Base-by-base conservation (phyloP, 2,329 filamentous ascomycete species). In the Fusarium pilosicola region DNA sequence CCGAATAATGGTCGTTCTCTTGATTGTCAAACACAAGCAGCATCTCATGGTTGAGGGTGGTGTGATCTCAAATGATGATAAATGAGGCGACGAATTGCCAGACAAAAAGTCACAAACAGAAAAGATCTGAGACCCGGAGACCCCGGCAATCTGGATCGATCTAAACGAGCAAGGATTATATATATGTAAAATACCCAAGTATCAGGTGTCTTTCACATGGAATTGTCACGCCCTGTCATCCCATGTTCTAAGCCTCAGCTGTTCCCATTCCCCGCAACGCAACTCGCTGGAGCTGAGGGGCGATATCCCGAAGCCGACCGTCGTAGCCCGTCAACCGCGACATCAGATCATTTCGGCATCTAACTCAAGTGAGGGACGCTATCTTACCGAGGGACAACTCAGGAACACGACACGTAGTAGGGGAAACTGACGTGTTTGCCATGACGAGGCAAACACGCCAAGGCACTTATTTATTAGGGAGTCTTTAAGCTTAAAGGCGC, bases 401-500 rank as follows among this genome's bases (percentile, higher is more conserved):
- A 58, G 42, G 41, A 74, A n/a, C 30, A 52, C 49, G 49, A 68
- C 57, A 68, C 55, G 63, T 63, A 62, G 46, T 62, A 52, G 36
- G 38, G 46, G 18, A 36, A 54, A 45, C 45, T 71, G 67, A 55
- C 56, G 62, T 70, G 51, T 62, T 62, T 61, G 41, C 26, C 63
- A 52, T 60, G 18, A 38, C 34, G 57, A 32, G 26, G 41, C 34
- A 62, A 60, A 60, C 26, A 18, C 28, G 54, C 55, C 61, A 63
- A 62, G 58, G 51, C 36, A 55, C 11, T 30, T n/a, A n/a, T 51
- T 58, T n/a, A n/a, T n/a, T 45, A 45, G 59, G 42, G 55, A 46
- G 39, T n/a, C 36, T 30, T 75, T 68, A 66, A 68, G 64, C 70
- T 77, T 77, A 75, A 76, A 77, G 65, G 22, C 60, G 39, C 42